Evolutionary conservation across 2,329 filamentous ascomycete genomes (phyloP).

Genomic region (Parastagonospora avenae): DNA sequence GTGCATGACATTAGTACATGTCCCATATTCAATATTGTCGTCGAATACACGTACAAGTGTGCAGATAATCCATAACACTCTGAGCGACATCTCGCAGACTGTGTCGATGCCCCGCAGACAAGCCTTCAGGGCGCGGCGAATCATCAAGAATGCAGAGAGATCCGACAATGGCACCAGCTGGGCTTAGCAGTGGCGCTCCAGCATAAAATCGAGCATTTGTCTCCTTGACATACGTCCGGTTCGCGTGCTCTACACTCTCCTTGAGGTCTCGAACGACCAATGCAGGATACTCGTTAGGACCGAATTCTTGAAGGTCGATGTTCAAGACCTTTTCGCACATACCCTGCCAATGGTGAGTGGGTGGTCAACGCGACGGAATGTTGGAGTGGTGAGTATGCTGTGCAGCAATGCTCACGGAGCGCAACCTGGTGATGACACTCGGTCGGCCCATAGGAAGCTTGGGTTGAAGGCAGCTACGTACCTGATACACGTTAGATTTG

Average conservation of each 20-base stretch:
- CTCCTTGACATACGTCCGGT: not conserved
- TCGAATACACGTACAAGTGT: slow-evolving; percentile 10
- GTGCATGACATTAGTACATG: too few relatives aligned
- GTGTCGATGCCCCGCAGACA: slow-evolving; percentile 15
- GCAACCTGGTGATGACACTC: too few relatives aligned
- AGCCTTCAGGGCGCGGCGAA: slow-evolving; percentile 13
- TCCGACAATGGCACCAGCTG: slow-evolving; percentile 31
- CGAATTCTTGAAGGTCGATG: slow-evolving; percentile 2
- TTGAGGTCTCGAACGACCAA: slow-evolving; percentile 1
- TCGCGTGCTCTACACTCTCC: not conserved
- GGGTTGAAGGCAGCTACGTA: not conserved
- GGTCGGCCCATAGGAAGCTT: too few relatives aligned
- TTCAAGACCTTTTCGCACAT: slow-evolving; percentile 2
- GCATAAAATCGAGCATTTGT: slow-evolving; percentile 29
- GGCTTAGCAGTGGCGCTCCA: slow-evolving; percentile 31
- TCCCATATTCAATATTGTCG: too few relatives aligned
- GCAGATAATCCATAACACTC: slow-evolving; percentile 33
- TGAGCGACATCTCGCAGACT: slow-evolving; percentile 30
- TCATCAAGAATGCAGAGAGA: slow-evolving; percentile 32
- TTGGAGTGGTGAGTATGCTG: not conserved
- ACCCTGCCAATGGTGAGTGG: not conserved
- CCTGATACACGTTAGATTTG: not conserved
- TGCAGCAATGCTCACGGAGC: not conserved
- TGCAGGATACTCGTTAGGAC: not conserved
- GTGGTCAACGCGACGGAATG: not conserved